phyloP scores from a whole-genome alignment of 257 asterid species.

The Solanum tarijense region DNA sequence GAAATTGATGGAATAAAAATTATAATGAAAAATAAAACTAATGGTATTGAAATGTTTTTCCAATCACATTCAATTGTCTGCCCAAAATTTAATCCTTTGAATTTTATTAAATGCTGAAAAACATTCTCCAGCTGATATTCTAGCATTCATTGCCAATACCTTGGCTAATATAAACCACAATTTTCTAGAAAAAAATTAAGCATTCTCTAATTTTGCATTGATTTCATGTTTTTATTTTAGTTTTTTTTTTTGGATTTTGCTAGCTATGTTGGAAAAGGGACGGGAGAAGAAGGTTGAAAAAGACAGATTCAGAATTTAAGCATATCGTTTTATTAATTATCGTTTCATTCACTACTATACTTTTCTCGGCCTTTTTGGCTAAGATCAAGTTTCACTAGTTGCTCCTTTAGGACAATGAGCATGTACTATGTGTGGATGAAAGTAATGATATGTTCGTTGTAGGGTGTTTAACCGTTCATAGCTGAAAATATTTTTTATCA shows the following conservation, averaged over 20 bases:
- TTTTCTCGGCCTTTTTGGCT: slow-evolving; percentile 43
- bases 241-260: neutral
- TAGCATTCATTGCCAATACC: neutral
- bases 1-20: neutral
- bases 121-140: slow-evolving; percentile 8
- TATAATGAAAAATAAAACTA: slow-evolving; percentile 17
- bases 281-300: neutral
- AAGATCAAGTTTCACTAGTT: slow-evolving; percentile 22
- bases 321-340: neutral
- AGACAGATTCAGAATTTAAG: neutral
- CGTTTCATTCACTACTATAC: neutral
- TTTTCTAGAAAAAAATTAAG: neutral
- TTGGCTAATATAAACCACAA: neutral
- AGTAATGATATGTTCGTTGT: neutral
- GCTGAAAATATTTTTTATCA: too few relatives aligned
- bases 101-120: slow-evolving; percentile 4
- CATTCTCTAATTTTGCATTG: neutral
- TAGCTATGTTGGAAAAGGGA: neutral
- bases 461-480: neutral
- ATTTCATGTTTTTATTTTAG: neutral
- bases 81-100: slow-evolving; percentile 16
- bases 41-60: slow-evolving; percentile 37
- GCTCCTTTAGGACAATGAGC: neutral
- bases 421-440: neutral
- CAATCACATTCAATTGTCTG: slow-evolving; percentile 29